These are phyloP conservation scores for Penicillium tannophilum DNA, from an alignment of 495 filamentous ascomycete genomes.

Conservation along the genomic window DNA sequence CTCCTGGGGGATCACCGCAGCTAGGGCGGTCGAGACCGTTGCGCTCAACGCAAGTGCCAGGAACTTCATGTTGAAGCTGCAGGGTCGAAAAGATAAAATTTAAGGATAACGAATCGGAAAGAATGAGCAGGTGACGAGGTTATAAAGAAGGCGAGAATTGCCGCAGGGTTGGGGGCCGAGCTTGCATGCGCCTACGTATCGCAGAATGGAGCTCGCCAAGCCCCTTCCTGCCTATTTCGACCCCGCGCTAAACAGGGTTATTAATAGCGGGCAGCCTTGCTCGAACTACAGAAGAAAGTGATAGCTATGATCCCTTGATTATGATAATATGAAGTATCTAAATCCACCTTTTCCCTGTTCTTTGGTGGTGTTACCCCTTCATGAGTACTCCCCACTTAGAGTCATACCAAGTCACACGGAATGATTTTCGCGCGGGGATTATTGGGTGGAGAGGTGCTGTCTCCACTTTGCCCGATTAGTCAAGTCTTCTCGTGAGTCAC, in stretches of 20 bases:
- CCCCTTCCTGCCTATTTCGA: constrained; percentile 19
- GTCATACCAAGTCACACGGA: constrained; percentile 8
- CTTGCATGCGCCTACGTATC: constrained; percentile 19
- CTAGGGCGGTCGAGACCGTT: constrained; percentile 34
- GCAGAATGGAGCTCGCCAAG: constrained; percentile 16
- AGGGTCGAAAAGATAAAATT: constrained; percentile 9
- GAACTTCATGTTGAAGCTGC: constrained; percentile 34
- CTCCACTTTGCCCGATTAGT: constrained; percentile 26
- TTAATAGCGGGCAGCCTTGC: constrained; percentile 16
- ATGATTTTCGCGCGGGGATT: constrained; percentile 21
- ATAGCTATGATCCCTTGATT: constrained; percentile 4
- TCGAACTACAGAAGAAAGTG: not conserved
- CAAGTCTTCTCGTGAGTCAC: constrained; percentile 6
- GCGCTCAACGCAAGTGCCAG: constrained; percentile 35
- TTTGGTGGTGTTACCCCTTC: not conserved
- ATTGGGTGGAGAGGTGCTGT: constrained; percentile 19
- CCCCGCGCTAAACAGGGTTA: constrained; percentile 25
- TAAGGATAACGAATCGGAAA: not conserved
- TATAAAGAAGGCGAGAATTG: constrained; percentile 6
- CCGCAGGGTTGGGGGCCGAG: constrained; percentile 3
- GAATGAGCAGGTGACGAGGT: constrained; percentile 1
- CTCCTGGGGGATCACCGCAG: constrained; percentile 39
- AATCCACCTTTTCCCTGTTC: not conserved
- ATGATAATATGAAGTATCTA: constrained; percentile 1
- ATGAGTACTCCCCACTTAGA: not conserved